Conservation (phyloP, 208 protist species). For the Acanthamoeba polyphaga region DNA sequence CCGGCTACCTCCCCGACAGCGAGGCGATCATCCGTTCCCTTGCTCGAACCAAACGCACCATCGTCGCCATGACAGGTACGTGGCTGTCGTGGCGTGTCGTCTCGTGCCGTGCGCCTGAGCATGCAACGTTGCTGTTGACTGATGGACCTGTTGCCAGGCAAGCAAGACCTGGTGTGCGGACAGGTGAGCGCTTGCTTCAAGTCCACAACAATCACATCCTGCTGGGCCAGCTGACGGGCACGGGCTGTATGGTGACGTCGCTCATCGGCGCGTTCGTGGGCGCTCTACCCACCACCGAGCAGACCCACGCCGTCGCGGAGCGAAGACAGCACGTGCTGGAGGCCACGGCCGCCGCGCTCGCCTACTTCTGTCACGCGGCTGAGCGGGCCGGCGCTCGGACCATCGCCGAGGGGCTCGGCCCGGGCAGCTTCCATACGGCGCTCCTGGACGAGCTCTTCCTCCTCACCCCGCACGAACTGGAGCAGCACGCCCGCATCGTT, state of each 20-base stretch:
- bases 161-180: constrained; percentile 17
- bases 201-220: constrained; percentile 58
- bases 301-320: not conserved
- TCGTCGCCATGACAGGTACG: constrained; percentile 51
- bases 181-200: not conserved
- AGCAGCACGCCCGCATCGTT: not conserved
- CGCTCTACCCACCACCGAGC: not conserved
- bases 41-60: not conserved
- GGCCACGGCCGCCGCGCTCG: not conserved
- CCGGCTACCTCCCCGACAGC: not conserved
- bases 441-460: constrained; percentile 51
- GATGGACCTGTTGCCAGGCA: not conserved
- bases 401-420: constrained; percentile 8
- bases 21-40: not conserved
- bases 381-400: not conserved
- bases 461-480: not conserved
- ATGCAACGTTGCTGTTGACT: not conserved
- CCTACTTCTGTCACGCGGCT: constrained; percentile 16
- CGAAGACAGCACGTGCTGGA: not conserved
- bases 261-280: constrained; percentile 48
- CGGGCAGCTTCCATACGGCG: constrained; percentile 20
- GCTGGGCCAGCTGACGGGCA: constrained; percentile 10
- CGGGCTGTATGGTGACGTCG: constrained; percentile 54
- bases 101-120: too few species aligned
- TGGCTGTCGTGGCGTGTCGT: not conserved